Evolutionary conservation across 352 stramenopile species (phyloP), one percentile per base, ranked within the genome.

Genomic region (Pythium scleroteichum): DNA sequence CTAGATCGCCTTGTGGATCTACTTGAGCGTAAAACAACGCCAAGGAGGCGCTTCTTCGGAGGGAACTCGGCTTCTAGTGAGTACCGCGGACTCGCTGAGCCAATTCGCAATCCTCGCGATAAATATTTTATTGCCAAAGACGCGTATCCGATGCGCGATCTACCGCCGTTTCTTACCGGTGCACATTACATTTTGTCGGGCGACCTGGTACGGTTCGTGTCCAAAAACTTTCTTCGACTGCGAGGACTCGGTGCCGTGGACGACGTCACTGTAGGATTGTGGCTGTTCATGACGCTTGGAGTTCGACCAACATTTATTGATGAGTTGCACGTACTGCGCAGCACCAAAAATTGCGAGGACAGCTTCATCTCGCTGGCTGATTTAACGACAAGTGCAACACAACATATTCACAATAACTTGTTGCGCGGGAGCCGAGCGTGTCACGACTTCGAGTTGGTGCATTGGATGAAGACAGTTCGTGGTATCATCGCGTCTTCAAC

Each of bases 171-270:
- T 22, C 61, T 76, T 3, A 64, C 67, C 19, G 77, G 80, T 7
- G 53, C 71, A 2, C 72, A 83, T 57, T 87, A 79, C 46, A 14
- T 90, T 2, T n/a, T 90, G 2, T 89, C 80, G 3, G 54, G 41
- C 5, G 70, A 85, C 29, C 78, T 71, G 12, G 72, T 64, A 0
- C 41, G 41, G 0, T 84, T 83, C 26, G 54, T 90, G 12, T 51
- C 52, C 0, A 53, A 20, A 10, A 90, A 90, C 46, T 38, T 46
- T 2, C 23, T 52, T 3, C 48, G 44, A 32, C 49, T 77, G 1
- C 17, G 19, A 41, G 20, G 47, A 3, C 13, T 58, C 46, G 27
- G 57, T 32, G 19, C 39, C 1, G 14, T 87, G 32, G 79, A 88
- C 35, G 79, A 87, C 53, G 69, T 79, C 24, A 73, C 65, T 1